Percentiles rank a stretch among this genome's conserved stretches.
phyloP scores from a whole-genome alignment of 2,329 filamentous ascomycete genomes.

The Alternaria novae-zelandiae region DNA sequence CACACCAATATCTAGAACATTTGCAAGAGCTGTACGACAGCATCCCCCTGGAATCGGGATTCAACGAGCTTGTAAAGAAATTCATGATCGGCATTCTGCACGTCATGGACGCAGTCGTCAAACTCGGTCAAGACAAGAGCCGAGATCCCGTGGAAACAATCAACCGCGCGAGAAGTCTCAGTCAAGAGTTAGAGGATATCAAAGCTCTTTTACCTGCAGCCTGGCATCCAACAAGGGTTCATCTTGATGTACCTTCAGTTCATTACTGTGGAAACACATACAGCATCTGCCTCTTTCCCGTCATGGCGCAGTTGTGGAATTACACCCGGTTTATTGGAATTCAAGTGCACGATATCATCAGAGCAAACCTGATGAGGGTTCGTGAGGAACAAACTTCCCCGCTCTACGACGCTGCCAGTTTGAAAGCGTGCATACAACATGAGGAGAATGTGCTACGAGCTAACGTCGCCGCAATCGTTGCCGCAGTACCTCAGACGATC shows the following conservation, averaged over 20 bases:
- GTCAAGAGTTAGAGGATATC: conserved; percentile 30
- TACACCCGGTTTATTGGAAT: conserved; percentile 33
- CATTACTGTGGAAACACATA: conserved; percentile 30
- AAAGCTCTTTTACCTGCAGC: conserved; percentile 27
- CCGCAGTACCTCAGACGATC: conserved; percentile 36
- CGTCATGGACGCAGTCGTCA: conserved; percentile 30
- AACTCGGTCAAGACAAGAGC: conserved; percentile 23
- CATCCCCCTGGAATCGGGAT: not conserved
- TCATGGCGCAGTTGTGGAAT: conserved; percentile 43
- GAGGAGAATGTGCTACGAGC: conserved; percentile 18
- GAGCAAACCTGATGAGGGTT: conserved; percentile 26
- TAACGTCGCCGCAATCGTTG: conserved; percentile 22
- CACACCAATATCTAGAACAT: conserved; percentile 16
- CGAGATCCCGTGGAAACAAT: conserved; percentile 25
- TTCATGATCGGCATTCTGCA: conserved; percentile 29
- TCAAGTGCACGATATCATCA: conserved; percentile 29
- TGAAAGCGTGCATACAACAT: conserved; percentile 15
- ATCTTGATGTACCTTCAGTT: conserved; percentile 18
- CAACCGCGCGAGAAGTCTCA: conserved; percentile 18
- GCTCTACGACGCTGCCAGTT: conserved; percentile 11
- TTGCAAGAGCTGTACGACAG: conserved; percentile 31
- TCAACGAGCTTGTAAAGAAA: conserved; percentile 13
- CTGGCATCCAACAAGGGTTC: conserved; percentile 32
- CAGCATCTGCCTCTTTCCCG: conserved; percentile 39
- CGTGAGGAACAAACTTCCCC: conserved; percentile 11